Evolutionary conservation across 805 yeast genomes (phyloP).

Genomic region (Clavispora phyllophila): DNA sequence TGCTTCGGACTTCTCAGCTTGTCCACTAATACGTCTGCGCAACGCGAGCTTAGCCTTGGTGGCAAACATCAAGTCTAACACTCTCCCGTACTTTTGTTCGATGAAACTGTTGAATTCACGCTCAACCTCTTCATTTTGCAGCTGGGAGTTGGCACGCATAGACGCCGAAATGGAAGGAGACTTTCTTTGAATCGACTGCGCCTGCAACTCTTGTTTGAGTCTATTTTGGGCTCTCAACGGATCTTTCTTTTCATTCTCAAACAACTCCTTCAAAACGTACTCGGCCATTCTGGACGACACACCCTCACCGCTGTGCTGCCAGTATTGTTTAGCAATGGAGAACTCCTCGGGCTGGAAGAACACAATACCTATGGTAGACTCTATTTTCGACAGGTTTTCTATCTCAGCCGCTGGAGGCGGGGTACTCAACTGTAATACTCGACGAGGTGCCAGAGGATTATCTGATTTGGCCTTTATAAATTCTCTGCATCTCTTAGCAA

Average conservation of each 20-base stretch:
- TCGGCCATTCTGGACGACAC: constrained; percentile 86
- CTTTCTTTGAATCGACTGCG: constrained; percentile 25
- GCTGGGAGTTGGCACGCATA: constrained; percentile 16
- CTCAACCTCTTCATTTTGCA: constrained; percentile 29
- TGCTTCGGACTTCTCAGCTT: constrained; percentile 39
- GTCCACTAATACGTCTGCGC: constrained; percentile 68
- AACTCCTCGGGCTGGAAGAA: constrained; percentile 61
- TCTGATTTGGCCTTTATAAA: constrained; percentile 48
- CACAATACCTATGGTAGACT: constrained; percentile 71
- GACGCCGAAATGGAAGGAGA: constrained; percentile 30
- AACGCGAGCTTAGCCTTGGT: constrained; percentile 71
- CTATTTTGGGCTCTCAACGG: constrained; percentile 12
- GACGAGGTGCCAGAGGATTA: constrained; percentile 24
- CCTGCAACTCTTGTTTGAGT: constrained; percentile 33
- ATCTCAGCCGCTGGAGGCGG: constrained; percentile 57
- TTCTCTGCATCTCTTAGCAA: constrained; percentile 81
- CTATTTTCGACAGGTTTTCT: constrained; percentile 56
- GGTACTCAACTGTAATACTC: constrained; percentile 71
- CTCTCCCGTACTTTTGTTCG: constrained; percentile 89
- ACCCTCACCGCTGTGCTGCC: constrained; percentile 99
- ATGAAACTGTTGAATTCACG: constrained; percentile 62
- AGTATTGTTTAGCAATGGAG: constrained; percentile 72
- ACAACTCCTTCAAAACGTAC: constrained; percentile 65
- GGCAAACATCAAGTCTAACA: constrained; percentile 72
- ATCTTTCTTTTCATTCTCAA: constrained; percentile 12